phyloP scores from a whole-genome alignment of 192 early-diverging fungal genomes.

The Podila horticola region DNA sequence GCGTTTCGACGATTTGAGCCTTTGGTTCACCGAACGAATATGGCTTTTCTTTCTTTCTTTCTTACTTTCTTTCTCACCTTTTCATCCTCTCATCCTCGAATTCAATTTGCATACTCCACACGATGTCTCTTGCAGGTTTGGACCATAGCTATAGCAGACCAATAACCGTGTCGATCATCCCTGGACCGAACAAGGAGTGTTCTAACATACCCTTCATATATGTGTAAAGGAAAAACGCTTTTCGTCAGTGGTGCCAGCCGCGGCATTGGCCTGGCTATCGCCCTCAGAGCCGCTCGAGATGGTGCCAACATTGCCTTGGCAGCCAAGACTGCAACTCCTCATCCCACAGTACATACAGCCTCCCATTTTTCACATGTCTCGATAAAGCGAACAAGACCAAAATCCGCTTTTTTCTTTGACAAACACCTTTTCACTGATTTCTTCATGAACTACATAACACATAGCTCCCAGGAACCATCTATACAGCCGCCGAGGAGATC shows the following conservation, averaged over 20 bases:
- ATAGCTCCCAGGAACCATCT: conserved; percentile 86
- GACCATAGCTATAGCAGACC: too few relatives aligned
- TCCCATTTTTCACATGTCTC: neutral
- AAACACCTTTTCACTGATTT: neutral
- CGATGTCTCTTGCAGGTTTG: conserved; percentile 2
- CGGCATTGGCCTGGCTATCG: conserved; percentile 87
- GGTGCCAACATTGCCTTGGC: conserved; percentile 78
- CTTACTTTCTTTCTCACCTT: neutral
- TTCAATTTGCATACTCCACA: neutral
- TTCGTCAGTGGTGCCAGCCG: conserved; percentile 50
- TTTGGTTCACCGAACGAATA: neutral
- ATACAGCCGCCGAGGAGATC: conserved; percentile 78
- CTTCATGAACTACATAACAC: neutral
- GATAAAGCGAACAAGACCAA: neutral
- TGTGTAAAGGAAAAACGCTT: conserved; percentile 46
- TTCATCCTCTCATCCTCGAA: neutral
- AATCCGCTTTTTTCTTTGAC: too few relatives aligned
- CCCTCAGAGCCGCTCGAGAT: conserved; percentile 70
- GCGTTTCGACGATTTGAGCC: neutral
- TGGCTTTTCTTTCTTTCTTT: neutral
- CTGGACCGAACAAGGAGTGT: neutral
- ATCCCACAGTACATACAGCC: conserved; percentile 63
- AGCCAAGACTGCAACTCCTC: conserved; percentile 78
- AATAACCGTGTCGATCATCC: too few relatives aligned
- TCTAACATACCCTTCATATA: neutral